These are phyloP conservation scores for Megacollybia marginata DNA, from an alignment of 768 basidiomycete genomes.

Conservation along the genomic window DNA sequence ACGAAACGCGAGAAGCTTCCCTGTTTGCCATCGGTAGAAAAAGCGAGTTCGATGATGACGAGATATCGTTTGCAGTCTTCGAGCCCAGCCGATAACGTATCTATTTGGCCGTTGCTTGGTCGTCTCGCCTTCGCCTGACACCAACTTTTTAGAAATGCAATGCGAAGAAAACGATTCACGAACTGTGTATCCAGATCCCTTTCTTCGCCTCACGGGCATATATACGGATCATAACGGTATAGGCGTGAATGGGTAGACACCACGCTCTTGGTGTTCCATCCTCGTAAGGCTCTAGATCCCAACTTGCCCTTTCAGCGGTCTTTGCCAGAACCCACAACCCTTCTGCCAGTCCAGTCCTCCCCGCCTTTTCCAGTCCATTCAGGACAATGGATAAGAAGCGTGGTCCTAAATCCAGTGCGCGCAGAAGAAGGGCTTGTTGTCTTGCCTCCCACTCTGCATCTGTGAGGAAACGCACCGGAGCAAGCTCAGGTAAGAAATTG, in stretches of 20 bases:
- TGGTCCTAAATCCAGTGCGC: conserved; percentile 49
- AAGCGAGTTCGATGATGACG: no score
- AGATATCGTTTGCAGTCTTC: no score
- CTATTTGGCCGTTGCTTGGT: no score
- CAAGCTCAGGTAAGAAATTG: conserved; percentile 47
- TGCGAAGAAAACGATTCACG: no score
- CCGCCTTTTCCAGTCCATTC: conserved; percentile 51
- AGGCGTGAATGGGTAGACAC: conserved; percentile 59
- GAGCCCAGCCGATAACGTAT: no score
- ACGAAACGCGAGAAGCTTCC: no score
- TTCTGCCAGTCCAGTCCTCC: conserved; percentile 47
- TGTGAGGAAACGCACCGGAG: not conserved
- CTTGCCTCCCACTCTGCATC: conserved; percentile 1
- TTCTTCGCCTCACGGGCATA: conserved; percentile 42
- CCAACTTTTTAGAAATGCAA: no score
- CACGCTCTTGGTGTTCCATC: conserved; percentile 37
- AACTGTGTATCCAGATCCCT: conserved; percentile 1
- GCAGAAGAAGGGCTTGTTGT: conserved; percentile 25
- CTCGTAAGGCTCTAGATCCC: conserved; percentile 17
- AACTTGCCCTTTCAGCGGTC: conserved; percentile 51
- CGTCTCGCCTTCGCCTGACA: no score
- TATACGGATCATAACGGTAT: conserved; percentile 63
- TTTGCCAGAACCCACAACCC: conserved; percentile 58
- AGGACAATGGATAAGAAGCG: conserved; percentile 51
- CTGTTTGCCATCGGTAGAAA: no score